Percentiles rank a stretch among this genome's conserved stretches.
Conservation (phyloP, 164 flowering plant genomes). For the grape (Vitis vinifera) region DNA sequence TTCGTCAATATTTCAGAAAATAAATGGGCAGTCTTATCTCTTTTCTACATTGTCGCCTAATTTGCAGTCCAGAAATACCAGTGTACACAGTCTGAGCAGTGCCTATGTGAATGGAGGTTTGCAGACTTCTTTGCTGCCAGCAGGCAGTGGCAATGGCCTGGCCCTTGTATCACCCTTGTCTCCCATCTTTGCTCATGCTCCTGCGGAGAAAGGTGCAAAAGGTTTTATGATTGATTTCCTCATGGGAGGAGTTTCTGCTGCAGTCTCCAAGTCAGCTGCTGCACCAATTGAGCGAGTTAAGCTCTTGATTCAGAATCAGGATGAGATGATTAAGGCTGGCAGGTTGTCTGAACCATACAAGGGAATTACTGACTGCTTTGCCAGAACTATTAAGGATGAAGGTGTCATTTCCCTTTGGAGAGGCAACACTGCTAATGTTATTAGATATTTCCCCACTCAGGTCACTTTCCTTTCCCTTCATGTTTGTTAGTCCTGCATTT, state of each 20-base stretch:
- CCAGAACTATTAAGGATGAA: slow-evolving; percentile 46
- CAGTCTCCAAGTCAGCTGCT: slow-evolving; percentile 53
- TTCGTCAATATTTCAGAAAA: slow-evolving; percentile 50
- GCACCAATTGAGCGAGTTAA: slow-evolving; percentile 55
- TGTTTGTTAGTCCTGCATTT: background rate
- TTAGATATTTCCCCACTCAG: slow-evolving; percentile 58
- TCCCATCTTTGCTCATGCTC: slow-evolving; percentile 34
- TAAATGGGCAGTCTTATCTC: slow-evolving; percentile 48
- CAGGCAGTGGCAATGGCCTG: slow-evolving; percentile 25
- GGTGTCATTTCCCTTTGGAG: slow-evolving; percentile 52
- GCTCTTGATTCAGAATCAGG: slow-evolving; percentile 45
- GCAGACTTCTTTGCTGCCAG: slow-evolving; percentile 20
- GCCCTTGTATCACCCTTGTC: slow-evolving; percentile 27
- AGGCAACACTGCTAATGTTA: slow-evolving; percentile 54
- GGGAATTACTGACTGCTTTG: slow-evolving; percentile 49
- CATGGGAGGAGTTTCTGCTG: slow-evolving; percentile 61
- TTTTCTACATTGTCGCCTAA: slow-evolving; percentile 46
- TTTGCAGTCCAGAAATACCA: slow-evolving; percentile 30
- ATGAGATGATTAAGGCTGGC: slow-evolving; percentile 51
- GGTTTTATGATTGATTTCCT: slow-evolving; percentile 40
- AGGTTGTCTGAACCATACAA: slow-evolving; percentile 51
- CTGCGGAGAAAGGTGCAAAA: slow-evolving; percentile 36
- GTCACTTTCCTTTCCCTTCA: slow-evolving; percentile 12
- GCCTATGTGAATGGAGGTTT: slow-evolving; percentile 41
- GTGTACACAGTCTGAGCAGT: slow-evolving; percentile 17